Conservation (phyloP, 768 basidiomycete genomes). For the Lentinus brumalis region DNA sequence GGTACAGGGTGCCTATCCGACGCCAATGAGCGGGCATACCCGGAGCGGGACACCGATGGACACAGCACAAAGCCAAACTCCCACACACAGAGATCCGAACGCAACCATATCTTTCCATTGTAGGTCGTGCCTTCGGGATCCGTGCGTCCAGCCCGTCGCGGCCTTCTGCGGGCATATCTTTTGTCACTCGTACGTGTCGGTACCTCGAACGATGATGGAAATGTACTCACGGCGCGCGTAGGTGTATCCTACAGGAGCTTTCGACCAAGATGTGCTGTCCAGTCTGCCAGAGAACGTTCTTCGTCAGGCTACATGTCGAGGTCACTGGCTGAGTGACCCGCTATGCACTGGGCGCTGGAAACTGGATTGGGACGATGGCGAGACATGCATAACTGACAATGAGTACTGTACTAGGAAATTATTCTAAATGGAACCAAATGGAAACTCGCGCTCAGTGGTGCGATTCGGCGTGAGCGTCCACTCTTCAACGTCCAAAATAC, state of each 20-base stretch:
- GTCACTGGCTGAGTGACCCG: neutral
- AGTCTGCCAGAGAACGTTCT: neutral
- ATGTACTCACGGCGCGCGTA: neutral
- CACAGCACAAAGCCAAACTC: neutral
- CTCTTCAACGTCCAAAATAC: too few species aligned
- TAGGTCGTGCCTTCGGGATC: neutral
- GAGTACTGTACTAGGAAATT: too few species aligned
- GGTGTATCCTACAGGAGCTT: slow-evolving; percentile 1
- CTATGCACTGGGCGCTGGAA: too few species aligned
- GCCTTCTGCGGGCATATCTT: neutral
- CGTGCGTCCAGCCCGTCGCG: neutral
- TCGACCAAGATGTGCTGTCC: neutral
- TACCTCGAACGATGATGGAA: too few species aligned
- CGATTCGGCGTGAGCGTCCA: too few species aligned
- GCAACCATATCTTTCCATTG: neutral
- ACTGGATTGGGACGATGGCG: too few species aligned
- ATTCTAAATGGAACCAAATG: too few species aligned
- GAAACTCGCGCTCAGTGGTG: too few species aligned
- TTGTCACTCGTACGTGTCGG: neutral
- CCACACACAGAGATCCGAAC: neutral
- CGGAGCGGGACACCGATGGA: too few species aligned
- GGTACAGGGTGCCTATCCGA: too few species aligned
- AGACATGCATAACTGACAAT: too few species aligned
- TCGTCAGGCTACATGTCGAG: neutral
- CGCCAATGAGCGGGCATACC: too few species aligned